phyloP scores from a whole-genome alignment of 257 asterid species.

The Thymus mandschuricus region DNA sequence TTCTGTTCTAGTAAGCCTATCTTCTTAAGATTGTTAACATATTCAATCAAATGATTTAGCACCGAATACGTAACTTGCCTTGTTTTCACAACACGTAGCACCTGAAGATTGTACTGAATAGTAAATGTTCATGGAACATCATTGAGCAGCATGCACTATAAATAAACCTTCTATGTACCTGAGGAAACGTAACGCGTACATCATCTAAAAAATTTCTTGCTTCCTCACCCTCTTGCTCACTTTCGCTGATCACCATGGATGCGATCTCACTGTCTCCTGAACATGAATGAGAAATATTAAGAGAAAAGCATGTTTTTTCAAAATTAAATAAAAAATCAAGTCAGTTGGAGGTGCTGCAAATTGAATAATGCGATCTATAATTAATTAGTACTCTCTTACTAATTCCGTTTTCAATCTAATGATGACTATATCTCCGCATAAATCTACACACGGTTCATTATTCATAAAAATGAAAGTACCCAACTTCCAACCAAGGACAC shows the following conservation, averaged over 20 bases:
- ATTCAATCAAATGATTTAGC: constrained; percentile 75
- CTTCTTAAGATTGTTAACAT: constrained; percentile 90
- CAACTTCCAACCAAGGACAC: not conserved
- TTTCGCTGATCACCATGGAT: constrained; percentile 68
- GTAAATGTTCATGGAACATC: constrained; percentile 17
- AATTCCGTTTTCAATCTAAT: not conserved
- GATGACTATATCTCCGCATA: too few species aligned
- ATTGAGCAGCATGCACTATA: constrained; percentile 3
- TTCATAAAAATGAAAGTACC: not conserved
- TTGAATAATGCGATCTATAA: not conserved
- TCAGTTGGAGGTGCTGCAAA: not conserved
- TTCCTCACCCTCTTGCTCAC: constrained; percentile 89
- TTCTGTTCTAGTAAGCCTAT: constrained; percentile 89
- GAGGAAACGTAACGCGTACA: constrained; percentile 89
- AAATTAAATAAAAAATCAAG: not conserved
- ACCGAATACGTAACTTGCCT: constrained; percentile 92
- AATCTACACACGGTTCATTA: not conserved
- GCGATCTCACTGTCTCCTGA: constrained; percentile 88
- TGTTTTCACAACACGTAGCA: constrained; percentile 89
- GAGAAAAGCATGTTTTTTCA: not conserved
- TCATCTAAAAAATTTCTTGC: constrained; percentile 85
- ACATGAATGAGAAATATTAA: constrained; percentile 30
- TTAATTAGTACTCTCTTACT: not conserved
- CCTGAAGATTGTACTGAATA: constrained; percentile 51
- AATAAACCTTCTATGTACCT: constrained; percentile 53